phyloP scores from a whole-genome alignment of 2,329 filamentous ascomycete species.

The Colletotrichum karsti region DNA sequence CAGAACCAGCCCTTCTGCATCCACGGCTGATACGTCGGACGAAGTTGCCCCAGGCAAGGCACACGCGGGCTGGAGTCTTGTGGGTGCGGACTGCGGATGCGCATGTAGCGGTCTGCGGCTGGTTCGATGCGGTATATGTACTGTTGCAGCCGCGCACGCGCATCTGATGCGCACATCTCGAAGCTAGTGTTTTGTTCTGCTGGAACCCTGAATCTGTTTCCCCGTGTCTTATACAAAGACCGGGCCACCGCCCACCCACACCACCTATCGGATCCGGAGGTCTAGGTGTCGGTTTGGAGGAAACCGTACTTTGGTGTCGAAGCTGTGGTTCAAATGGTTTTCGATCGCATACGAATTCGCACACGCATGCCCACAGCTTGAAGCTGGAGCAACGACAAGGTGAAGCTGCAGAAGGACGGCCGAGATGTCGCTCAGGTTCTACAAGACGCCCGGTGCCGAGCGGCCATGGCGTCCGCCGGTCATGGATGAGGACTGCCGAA shows the following conservation, averaged over 20 bases:
- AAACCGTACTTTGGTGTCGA: not conserved
- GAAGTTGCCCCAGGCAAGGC: constrained; percentile 24
- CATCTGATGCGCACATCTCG: not conserved
- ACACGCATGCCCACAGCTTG: not conserved
- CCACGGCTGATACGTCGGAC: constrained; percentile 2
- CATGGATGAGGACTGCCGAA: constrained; percentile 29
- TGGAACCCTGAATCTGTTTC: constrained; percentile 10
- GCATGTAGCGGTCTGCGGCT: constrained; percentile 8
- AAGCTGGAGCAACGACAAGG: not conserved
- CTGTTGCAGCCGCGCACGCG: constrained; percentile 18
- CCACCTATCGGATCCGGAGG: not conserved
- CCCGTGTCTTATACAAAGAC: constrained; percentile 10
- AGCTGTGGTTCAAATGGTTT: not conserved
- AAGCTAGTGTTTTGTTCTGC: constrained; percentile 21
- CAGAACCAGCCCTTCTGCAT: not conserved
- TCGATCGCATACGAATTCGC: not conserved
- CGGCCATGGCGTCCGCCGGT: constrained; percentile 26
- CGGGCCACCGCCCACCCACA: not conserved
- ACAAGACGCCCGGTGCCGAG: constrained; percentile 26
- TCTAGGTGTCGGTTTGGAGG: not conserved
- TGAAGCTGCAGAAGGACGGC: not conserved
- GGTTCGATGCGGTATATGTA: not conserved
- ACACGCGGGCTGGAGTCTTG: not conserved
- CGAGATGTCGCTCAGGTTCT: constrained; percentile 30
- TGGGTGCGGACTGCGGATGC: not conserved